A percentile compares a stretch with the other conserved stretches of the same genome.
phyloP scores from a whole-genome alignment of 2,329 filamentous ascomycete species.

The Leptodontidium sp. region DNA sequence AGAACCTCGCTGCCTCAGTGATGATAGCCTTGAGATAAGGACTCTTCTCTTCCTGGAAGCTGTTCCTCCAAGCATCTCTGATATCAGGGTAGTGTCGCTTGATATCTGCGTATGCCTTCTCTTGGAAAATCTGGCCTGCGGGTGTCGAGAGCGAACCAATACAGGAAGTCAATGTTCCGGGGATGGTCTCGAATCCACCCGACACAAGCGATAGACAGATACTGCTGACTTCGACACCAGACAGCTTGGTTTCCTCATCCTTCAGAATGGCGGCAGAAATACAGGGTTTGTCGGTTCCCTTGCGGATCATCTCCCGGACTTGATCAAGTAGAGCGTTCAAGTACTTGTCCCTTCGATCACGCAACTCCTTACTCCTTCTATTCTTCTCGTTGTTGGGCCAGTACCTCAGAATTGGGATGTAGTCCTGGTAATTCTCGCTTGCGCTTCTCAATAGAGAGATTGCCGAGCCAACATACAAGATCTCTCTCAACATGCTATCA shows the following conservation, averaged over 20 bases:
- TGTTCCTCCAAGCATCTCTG: conserved; percentile 55
- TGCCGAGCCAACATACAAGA: conserved; percentile 60
- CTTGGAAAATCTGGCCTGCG: conserved; percentile 59
- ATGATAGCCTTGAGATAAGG: conserved; percentile 58
- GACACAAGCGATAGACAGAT: conserved; percentile 62
- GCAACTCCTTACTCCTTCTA: conserved; percentile 54
- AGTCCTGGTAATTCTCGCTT: conserved; percentile 62
- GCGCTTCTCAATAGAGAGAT: conserved; percentile 59
- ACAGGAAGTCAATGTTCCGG: conserved; percentile 59
- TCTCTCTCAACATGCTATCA: conserved; percentile 59
- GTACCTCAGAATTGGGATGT: conserved; percentile 58
- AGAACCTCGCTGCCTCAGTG: conserved; percentile 61
- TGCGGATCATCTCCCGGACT: conserved; percentile 58
- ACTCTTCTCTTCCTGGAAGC: conserved; percentile 55
- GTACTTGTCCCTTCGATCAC: conserved; percentile 58
- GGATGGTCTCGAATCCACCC: conserved; percentile 63
- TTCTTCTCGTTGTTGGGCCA: conserved; percentile 61
- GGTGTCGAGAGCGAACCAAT: conserved; percentile 58
- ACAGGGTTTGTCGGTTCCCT: conserved; percentile 61
- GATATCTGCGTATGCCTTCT: conserved; percentile 61
- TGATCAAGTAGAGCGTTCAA: conserved; percentile 58
- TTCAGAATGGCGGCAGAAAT: conserved; percentile 62
- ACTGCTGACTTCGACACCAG: conserved; percentile 59
- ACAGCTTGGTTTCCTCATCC: conserved; percentile 60
- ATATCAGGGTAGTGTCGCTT: conserved; percentile 55